Evolutionary conservation across 1,284 basidiomycete species (phyloP), one percentile per base, ranked within the genome.

Genomic region (Lentinula novae-zelandiae): DNA sequence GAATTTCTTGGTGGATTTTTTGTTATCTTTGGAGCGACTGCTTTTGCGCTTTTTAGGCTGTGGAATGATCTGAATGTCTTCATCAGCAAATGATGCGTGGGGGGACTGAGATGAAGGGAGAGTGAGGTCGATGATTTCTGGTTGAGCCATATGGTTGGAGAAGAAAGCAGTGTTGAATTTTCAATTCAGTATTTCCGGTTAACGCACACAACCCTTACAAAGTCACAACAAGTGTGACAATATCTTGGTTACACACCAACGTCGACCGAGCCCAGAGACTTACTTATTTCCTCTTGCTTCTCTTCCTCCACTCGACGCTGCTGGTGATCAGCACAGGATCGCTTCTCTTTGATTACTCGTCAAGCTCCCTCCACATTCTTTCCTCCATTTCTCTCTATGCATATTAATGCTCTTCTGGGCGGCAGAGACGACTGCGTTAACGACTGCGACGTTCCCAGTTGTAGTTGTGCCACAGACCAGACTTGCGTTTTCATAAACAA

Each of bases 401-500:
- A 76, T 70, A 66, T 84, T 62, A 75, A 82, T 63, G 69, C 70
- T 64, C 76, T 83, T 62, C 72, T 82, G 38, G 69, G 71, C 39
- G 72, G 80, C 57, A 72, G 78, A 61, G 51, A 66, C 44, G 60
- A 63, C 60, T 83, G 82, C 64, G 73, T 80, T 31, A 20, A 67
- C 53, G 31, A 17, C 68, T 73, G 75, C 44, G 71, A 72, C 64
- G 73, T 77, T 15, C 71, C 76, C 3, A 78, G 82, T 46, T 89
- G 89, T 72, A 75, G 74, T 60, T 90, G 87, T 67, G 68, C 72
- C 50, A 62, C 79, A 12, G 75, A 78, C 68, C 72, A 89, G 72
- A 73, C 75, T 15, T 92, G 89, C 69, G 69, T 86, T 60, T 76
- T 78, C 65, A 84, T 84, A 63, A 80, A 76, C 68, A 80, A 81